A percentile compares a stretch with the other conserved stretches of the same genome.
Evolutionary conservation across 2,329 filamentous ascomycete genomes (phyloP).

Genomic region (Whalleya microplaca): DNA sequence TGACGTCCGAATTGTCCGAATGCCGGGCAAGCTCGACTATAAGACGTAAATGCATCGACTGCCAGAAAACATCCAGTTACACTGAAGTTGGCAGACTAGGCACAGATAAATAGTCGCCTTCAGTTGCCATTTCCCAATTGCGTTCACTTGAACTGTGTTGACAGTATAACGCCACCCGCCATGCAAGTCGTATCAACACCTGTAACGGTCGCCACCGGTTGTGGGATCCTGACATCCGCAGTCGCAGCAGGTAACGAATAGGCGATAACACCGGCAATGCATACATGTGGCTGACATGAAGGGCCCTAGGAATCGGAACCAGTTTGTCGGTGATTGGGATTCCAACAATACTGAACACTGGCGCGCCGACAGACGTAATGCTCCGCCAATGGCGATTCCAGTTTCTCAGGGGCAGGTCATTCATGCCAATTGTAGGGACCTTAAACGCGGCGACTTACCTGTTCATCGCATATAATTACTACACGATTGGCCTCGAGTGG

Average conservation of each 20-base stretch:
- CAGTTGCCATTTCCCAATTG: too few species aligned
- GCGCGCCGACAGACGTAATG: slow-evolving; percentile 24
- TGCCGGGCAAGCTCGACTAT: background rate
- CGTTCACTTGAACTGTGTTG: background rate
- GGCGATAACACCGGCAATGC: background rate
- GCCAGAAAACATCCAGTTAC: background rate
- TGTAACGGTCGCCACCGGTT: background rate
- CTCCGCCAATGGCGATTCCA: slow-evolving; percentile 28
- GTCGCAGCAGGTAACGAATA: slow-evolving; percentile 1
- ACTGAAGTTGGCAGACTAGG: too few species aligned
- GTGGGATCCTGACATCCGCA: background rate
- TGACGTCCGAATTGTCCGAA: background rate
- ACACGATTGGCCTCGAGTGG: slow-evolving; percentile 25
- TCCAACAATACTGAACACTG: slow-evolving; percentile 23
- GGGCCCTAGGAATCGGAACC: slow-evolving; percentile 20
- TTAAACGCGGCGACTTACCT: slow-evolving; percentile 26
- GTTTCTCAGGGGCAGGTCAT: slow-evolving; percentile 22
- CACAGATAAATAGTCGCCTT: background rate
- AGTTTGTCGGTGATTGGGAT: slow-evolving; percentile 21
- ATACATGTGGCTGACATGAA: background rate
- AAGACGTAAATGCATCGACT: background rate
- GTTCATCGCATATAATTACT: slow-evolving; percentile 23
- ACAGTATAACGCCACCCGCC: background rate
- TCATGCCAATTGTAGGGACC: slow-evolving; percentile 19
- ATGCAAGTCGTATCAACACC: slow-evolving; percentile 1